Conservation (phyloP, 768 basidiomycete genomes). For the Boletus subparvulus region DNA sequence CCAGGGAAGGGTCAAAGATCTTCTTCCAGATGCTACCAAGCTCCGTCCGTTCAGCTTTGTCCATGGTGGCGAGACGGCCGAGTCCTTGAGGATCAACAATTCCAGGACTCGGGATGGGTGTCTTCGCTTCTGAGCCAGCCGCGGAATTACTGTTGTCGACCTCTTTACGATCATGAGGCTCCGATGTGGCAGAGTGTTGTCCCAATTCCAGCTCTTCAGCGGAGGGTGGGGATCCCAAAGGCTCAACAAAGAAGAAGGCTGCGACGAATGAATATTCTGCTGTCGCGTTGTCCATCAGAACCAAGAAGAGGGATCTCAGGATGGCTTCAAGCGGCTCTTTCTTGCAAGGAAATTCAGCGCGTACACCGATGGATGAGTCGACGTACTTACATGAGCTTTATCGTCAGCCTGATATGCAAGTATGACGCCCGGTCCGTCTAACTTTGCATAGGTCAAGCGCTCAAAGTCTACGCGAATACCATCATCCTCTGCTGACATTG, state of each 20-base stretch:
- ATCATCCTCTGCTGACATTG: constrained; percentile 43
- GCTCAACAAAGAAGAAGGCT: constrained; percentile 66
- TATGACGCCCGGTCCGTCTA: constrained; percentile 79
- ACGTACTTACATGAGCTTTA: constrained; percentile 73
- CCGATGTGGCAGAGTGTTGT: constrained; percentile 33
- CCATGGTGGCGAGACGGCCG: constrained; percentile 33
- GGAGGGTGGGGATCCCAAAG: constrained; percentile 25
- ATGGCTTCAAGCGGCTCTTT: constrained; percentile 83
- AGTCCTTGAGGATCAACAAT: constrained; percentile 27
- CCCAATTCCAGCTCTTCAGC: constrained; percentile 36
- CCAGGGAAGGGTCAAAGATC: constrained; percentile 86
- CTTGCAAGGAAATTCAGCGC: constrained; percentile 38
- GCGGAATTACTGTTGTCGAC: constrained; percentile 43
- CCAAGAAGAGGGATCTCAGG: constrained; percentile 80
- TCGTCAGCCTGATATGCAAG: constrained; percentile 90
- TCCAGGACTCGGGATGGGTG: constrained; percentile 27
- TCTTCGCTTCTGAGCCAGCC: constrained; percentile 52
- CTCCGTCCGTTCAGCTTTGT: constrained; percentile 60
- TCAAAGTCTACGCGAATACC: constrained; percentile 45
- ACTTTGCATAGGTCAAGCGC: constrained; percentile 63
- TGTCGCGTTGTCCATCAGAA: constrained; percentile 92
- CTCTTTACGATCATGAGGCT: constrained; percentile 44
- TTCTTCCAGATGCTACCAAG: constrained; percentile 83
- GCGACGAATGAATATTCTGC: constrained; percentile 89
- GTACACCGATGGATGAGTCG: background rate